Base-by-base conservation (phyloP, 2,329 filamentous ascomycete species). In the Trichoderma polysporum region DNA sequence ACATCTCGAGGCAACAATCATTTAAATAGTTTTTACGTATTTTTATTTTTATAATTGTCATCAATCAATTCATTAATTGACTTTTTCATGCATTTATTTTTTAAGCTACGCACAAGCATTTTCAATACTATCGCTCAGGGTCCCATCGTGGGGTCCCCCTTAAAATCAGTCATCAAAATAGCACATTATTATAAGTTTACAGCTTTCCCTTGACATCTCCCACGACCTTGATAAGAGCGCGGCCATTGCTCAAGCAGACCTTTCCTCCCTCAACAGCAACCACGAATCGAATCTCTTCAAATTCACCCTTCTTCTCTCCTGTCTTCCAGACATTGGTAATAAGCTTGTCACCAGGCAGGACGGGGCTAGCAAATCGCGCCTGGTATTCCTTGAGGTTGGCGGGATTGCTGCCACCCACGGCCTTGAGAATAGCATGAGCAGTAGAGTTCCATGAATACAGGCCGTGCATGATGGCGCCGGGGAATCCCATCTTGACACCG, bases 401-500 rank as follows among this genome's bases (percentile, higher is more conserved):
- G 1, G 93, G 91, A 75, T 97, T 87, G 77, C 90, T 90, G 54
- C 85, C 90, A 53, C 92, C 93, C 22, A 97, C 83, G 45, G 85
- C 81, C 78, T 91, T 86, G 65, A 97, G 82, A 68, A 97, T 82
- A 31, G 86, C 88, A 74, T 94, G 92, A 17, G 86, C 87, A 2
- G 91, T 86, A 66, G 86, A 87, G 81, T 97, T 97, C 90, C 91
- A 97, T 72, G 88, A 92, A 81, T 90, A 97, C 53, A 97, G 83
- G 22, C 94, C 94, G 80, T 97, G 93, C 77, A 97, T 91, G 78
- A 97, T 97, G 72, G 88, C 84, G 37, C 93, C 93, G 31, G 92
- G 92, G 72, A 97, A 97, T 68, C 94, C 93, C 92, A 97, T 97
- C 81, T 93, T 90, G 79, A 87, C 81, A 68, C 93, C 93, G 0